Conservation (phyloP, 139 green algal genomes). For the Coccomyxa sp. region DNA sequence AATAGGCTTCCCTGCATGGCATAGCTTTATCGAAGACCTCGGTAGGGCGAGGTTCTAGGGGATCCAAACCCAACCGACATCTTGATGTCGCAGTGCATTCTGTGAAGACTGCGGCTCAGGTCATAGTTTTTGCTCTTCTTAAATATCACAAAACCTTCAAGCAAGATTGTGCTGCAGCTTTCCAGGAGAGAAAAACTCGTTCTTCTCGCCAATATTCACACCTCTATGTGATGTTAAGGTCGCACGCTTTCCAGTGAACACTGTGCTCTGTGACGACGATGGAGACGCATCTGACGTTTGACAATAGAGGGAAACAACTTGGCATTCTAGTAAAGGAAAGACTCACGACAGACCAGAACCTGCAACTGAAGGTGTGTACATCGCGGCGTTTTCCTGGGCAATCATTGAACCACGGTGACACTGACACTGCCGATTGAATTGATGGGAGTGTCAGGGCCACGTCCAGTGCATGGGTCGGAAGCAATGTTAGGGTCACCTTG, state of each 20-base stretch:
- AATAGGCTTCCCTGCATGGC: too few species aligned
- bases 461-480: too few species aligned
- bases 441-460: background rate
- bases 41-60: too few species aligned
- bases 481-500: too few species aligned
- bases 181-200: background rate
- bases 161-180: background rate
- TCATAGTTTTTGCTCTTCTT: background rate
- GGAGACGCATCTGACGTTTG: conserved; percentile 10
- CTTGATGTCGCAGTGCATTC: too few species aligned
- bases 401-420: background rate
- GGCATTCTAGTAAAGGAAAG: background rate
- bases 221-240: background rate
- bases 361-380: background rate
- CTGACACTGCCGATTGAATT: background rate
- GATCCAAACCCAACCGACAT: too few species aligned
- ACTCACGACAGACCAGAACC: background rate
- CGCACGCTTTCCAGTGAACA: background rate
- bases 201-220: background rate
- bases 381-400: background rate
- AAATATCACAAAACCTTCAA: background rate
- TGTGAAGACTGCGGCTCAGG: background rate
- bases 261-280: background rate
- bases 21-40: too few species aligned
- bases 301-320: background rate